These are phyloP conservation scores for Pochonia chlamydosporia DNA, from an alignment of 2,329 filamentous ascomycete species.

Conservation along the genomic window DNA sequence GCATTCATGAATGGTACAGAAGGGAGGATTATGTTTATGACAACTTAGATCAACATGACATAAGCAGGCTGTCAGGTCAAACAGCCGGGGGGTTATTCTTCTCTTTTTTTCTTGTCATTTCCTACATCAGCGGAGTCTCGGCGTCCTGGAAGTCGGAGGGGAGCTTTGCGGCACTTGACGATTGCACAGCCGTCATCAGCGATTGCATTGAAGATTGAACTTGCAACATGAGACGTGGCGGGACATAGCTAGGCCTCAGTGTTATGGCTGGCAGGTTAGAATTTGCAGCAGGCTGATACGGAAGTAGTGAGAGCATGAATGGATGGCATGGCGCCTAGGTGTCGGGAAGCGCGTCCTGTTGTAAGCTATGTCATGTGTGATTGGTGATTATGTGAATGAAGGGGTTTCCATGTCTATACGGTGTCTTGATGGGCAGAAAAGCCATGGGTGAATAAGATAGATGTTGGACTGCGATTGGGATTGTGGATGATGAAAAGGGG, in stretches of 20 bases:
- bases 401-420: too few relatives aligned
- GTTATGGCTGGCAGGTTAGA: not conserved
- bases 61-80: not conserved
- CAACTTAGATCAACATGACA: not conserved
- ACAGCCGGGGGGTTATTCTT: not conserved
- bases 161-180: not conserved
- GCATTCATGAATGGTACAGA: not conserved
- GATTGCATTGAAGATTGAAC: not conserved
- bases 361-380: too few relatives aligned
- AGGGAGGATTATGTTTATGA: not conserved
- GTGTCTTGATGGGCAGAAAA: too few relatives aligned
- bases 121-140: constrained; percentile 7
- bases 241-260: too few relatives aligned
- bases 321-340: not conserved
- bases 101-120: not conserved
- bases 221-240: not conserved
- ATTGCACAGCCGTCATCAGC: not conserved
- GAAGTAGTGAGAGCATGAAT: not conserved
- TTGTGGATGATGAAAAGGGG: too few relatives aligned
- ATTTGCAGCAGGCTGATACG: not conserved
- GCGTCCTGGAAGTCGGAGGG: constrained; percentile 4
- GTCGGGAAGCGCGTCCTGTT: too few relatives aligned
- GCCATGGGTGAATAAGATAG: too few relatives aligned
- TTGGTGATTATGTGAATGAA: too few relatives aligned
- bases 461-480: too few relatives aligned